Evolutionary conservation across 176 grass and related monocot genomes (phyloP), one percentile per base, ranked within the genome.

Genomic region (Carex littledalei): DNA sequence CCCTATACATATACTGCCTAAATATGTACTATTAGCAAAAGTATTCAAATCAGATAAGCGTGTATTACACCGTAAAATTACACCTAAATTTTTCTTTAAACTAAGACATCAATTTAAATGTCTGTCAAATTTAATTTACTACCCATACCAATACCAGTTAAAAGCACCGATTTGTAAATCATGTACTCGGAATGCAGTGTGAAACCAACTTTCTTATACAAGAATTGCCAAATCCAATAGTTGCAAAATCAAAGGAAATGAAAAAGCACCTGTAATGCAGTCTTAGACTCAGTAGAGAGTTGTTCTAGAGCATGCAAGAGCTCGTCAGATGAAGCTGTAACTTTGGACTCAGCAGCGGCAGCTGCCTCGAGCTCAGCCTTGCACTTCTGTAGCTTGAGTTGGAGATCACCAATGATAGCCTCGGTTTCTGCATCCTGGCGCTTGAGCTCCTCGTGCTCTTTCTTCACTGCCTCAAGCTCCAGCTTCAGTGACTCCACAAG

Each of bases 331-430:
- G 95, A 91, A 58, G 88, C 87, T 39, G 91, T 93, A 69, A 89
- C 92, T 85, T 91, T 93, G 34, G 89, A 90, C 87, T 98, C 92
- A 18, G 95, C 95, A 83, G 87, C 34, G 24, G 92, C 87, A 81
- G 95, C 95, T 79, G 89, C 95, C 58, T 90, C 92, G n/a, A 98
- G 91, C 84, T 94, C 95, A 84, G 79, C 90, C 87, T 98, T 98
- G 88, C 92, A 98, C 62, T 93, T 94, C 77, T 98, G 91, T 92
- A 98, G 88, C 83, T 94, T 98, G 22, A 86, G 18, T 31, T 94
- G 92, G 88, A 98, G 89, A 49, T 98, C 88, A 24, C 85, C 86
- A 7, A 98, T 88, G 37, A 92, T 77, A 50, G 88, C 88, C 84
- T 94, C 92, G 2, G 91, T 98, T 87, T 93, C 92, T 61, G 88